These are phyloP conservation scores for Jimgerdemannia lactiflua DNA, from an alignment of 192 early-diverging fungal species.

Conservation along the genomic window DNA sequence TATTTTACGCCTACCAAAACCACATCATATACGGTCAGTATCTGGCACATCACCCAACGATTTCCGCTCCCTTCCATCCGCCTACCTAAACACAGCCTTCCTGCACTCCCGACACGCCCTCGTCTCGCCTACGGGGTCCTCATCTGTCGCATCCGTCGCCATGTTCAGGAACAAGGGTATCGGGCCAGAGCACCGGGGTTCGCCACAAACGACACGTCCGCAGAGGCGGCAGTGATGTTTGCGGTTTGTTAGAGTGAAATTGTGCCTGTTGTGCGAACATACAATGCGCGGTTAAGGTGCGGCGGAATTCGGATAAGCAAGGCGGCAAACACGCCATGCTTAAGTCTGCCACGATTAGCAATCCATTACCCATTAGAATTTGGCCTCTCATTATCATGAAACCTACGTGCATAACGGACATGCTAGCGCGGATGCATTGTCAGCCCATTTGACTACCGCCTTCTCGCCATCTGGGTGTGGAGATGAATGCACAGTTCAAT, in stretches of 20 bases:
- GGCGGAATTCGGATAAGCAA: neutral
- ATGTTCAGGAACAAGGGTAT: constrained; percentile 40
- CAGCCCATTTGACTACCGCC: constrained; percentile 39
- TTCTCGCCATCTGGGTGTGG: constrained; percentile 19
- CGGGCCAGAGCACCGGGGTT: constrained; percentile 45
- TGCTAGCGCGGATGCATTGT: constrained; percentile 33
- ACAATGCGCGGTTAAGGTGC: neutral
- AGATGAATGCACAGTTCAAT: neutral
- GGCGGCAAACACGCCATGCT: no score
- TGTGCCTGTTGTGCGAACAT: neutral
- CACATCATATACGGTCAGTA: neutral
- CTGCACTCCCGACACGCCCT: constrained; percentile 60
- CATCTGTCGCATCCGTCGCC: constrained; percentile 28
- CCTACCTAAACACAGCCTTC: constrained; percentile 48
- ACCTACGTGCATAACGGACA: constrained; percentile 46
- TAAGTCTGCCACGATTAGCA: neutral
- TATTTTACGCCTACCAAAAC: constrained; percentile 32
- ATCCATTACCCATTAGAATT: neutral
- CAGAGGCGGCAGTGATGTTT: constrained; percentile 75
- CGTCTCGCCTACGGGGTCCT: constrained; percentile 47
- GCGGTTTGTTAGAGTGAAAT: constrained; percentile 45
- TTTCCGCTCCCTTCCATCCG: constrained; percentile 4
- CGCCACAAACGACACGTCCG: constrained; percentile 60
- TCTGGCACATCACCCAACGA: neutral
- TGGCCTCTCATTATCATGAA: neutral